These are phyloP conservation scores for Saussurea involucrata DNA, from an alignment of 129 eudicot genomes.

Conservation along the genomic window DNA sequence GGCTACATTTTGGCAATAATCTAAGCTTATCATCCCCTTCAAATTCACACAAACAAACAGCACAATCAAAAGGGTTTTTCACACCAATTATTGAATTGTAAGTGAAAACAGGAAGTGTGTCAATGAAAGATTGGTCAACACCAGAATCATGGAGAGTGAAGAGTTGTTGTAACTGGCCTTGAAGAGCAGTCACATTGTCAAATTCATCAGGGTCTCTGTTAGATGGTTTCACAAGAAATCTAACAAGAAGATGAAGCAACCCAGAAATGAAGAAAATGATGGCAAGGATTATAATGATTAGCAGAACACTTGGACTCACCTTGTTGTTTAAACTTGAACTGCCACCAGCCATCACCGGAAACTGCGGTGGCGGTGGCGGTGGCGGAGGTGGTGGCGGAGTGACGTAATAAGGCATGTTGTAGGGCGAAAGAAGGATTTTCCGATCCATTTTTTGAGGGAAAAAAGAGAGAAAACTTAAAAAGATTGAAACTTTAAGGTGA, in stretches of 20 bases:
- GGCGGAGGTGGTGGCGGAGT: conserved; percentile 49
- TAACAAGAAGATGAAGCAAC: conserved; percentile 79
- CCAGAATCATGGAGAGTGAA: conserved; percentile 88
- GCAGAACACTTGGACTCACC: conserved; percentile 72
- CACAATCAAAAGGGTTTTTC: conserved; percentile 92
- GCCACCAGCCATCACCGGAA: conserved; percentile 18
- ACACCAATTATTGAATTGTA: conserved; percentile 77
- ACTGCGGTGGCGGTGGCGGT: conserved; percentile 17
- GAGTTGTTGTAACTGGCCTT: conserved; percentile 87
- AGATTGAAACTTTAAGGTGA: conserved; percentile 23
- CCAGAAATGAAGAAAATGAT: conserved; percentile 77
- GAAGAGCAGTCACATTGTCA: conserved; percentile 72
- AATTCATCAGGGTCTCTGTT: conserved; percentile 67
- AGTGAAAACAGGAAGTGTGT: conserved; percentile 72
- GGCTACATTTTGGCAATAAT: conserved; percentile 83
- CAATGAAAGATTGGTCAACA: conserved; percentile 87
- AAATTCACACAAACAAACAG: conserved; percentile 93
- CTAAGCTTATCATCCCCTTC: conserved; percentile 75
- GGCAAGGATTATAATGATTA: conserved; percentile 76
- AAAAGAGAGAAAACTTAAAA: conserved; percentile 10
- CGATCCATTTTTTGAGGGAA: conserved; percentile 28
- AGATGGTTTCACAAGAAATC: conserved; percentile 56
- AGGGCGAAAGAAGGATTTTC: conserved; percentile 28
- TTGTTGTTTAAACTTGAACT: conserved; percentile 47
- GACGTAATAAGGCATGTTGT: conserved; percentile 33